phyloP scores from a whole-genome alignment of 2,329 filamentous ascomycete species.

The Didymella segeticola region DNA sequence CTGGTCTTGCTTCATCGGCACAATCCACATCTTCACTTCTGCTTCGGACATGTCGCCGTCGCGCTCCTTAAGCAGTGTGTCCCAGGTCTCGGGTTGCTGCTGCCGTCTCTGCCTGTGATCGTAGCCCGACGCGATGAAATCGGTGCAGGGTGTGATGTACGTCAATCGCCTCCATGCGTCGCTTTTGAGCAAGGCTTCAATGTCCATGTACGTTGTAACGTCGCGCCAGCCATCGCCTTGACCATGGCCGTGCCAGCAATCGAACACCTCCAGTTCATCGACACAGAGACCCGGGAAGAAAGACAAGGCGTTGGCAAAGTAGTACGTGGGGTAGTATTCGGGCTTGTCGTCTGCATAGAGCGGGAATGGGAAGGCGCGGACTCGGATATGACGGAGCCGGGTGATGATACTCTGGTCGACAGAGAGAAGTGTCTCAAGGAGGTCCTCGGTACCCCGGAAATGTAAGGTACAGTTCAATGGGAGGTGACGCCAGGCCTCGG shows the following conservation, averaged over 20 bases:
- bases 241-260: conserved; percentile 46
- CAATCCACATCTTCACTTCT: conserved; percentile 44
- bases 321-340: conserved; percentile 43
- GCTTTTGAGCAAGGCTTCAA: conserved; percentile 40
- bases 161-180: conserved; percentile 44
- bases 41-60: conserved; percentile 41
- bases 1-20: conserved; percentile 24
- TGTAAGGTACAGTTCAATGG: conserved; percentile 40
- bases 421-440: conserved; percentile 41
- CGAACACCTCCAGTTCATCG: conserved; percentile 41
- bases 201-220: conserved; percentile 45
- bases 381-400: conserved; percentile 40
- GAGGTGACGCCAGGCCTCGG: conserved; percentile 44
- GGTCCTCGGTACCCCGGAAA: conserved; percentile 44
- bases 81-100: conserved; percentile 42
- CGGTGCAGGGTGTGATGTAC: conserved; percentile 43
- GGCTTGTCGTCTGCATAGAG: conserved; percentile 33
- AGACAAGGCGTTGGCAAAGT: conserved; percentile 39
- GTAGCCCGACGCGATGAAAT: conserved; percentile 45
- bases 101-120: conserved; percentile 37
- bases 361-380: conserved; percentile 44
- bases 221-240: conserved; percentile 44
- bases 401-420: conserved; percentile 40
- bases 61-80: conserved; percentile 37
- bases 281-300: conserved; percentile 43